Percentiles rank a stretch among this genome's conserved stretches.
Conservation (phyloP, 208 protist genomes). For the Trypanosoma melophagium region DNA sequence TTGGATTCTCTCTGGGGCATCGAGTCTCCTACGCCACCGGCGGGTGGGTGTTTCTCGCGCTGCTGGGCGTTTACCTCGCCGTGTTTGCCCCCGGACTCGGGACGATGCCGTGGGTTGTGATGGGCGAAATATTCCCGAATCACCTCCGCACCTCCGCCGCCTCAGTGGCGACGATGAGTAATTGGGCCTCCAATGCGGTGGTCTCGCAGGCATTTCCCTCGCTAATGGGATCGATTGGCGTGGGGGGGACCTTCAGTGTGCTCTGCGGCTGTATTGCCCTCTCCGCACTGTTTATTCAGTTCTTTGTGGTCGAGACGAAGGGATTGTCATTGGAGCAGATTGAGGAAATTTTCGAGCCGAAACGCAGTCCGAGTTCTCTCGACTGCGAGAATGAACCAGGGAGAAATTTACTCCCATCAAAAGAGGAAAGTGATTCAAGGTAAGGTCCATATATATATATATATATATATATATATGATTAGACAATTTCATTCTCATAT, state of each 20-base stretch:
- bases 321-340: constrained; percentile 85
- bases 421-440: no score
- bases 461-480: no score
- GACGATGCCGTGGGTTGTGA: constrained; percentile 91
- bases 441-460: no score
- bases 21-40: constrained; percentile 56
- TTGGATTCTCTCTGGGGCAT: constrained; percentile 65
- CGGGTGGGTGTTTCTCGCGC: constrained; percentile 73
- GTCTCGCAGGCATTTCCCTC: constrained; percentile 89
- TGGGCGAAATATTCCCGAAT: constrained; percentile 89
- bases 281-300: constrained; percentile 69
- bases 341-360: constrained; percentile 63
- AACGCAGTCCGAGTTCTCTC: no score
- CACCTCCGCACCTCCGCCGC: constrained; percentile 74
- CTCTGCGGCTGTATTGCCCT: constrained; percentile 63
- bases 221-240: constrained; percentile 78
- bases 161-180: constrained; percentile 89
- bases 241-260: constrained; percentile 80
- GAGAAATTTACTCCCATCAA: no score
- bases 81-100: constrained; percentile 89
- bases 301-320: constrained; percentile 89
- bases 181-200: constrained; percentile 87
- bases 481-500: background rate
- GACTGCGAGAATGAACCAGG: no score
- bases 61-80: constrained; percentile 78